Conservation (phyloP, 148 eudicot genomes). For the Simmondsia chinensis region DNA sequence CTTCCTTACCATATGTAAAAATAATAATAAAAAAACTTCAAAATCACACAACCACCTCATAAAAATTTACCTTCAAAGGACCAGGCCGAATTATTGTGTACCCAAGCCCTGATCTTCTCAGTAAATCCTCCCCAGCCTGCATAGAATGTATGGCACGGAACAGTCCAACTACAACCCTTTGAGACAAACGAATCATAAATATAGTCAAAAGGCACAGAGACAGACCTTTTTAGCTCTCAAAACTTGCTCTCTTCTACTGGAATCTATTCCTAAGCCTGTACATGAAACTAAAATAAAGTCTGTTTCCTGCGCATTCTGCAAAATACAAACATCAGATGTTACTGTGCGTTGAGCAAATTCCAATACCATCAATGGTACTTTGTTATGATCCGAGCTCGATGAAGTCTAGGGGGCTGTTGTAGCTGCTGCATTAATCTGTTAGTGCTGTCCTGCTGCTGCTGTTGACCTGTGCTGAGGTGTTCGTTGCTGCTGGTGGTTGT, state of each 20-base stretch:
- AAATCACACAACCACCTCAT: background rate
- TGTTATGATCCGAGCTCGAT: no score
- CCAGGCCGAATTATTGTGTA: slow-evolving; percentile 97
- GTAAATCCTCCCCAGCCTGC: slow-evolving; percentile 92
- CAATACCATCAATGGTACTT: background rate
- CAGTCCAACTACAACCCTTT: background rate
- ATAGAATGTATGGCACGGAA: background rate
- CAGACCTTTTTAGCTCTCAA: slow-evolving; percentile 81
- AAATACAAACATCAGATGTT: background rate
- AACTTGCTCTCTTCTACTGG: slow-evolving; percentile 79
- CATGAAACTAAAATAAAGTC: slow-evolving; percentile 94
- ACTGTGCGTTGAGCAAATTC: slow-evolving; percentile 1
- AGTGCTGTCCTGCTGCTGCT: no score
- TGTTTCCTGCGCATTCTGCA: slow-evolving; percentile 96
- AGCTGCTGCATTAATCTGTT: no score
- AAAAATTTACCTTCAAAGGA: slow-evolving; percentile 60
- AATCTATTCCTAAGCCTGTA: slow-evolving; percentile 81
- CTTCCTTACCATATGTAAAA: no score
- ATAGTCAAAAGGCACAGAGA: background rate
- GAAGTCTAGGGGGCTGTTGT: no score
- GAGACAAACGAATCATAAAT: background rate
- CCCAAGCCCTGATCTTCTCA: slow-evolving; percentile 93
- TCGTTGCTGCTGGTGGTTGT: no score
- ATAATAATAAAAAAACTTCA: no score
- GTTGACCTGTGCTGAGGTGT: no score